Evolutionary conservation across 768 basidiomycete species (phyloP).

Genomic region (Boletus fagicola): DNA sequence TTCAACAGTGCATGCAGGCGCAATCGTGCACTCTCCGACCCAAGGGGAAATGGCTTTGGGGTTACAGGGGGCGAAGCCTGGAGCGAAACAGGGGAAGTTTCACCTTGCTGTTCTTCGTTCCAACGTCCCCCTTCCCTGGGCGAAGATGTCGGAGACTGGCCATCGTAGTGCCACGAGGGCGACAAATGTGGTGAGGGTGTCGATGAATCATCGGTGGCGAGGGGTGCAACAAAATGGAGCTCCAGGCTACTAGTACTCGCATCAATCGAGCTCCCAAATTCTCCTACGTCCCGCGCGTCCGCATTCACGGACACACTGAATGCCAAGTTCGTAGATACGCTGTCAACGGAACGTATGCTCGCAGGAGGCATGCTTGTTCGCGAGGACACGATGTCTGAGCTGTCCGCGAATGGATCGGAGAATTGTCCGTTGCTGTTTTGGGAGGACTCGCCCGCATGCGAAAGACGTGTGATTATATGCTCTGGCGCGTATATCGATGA

Average conservation of each 20-base stretch:
- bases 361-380: constrained; percentile 5
- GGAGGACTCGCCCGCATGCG: constrained; percentile 8
- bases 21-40: constrained; percentile 5
- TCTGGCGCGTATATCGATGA: not conserved
- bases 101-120: constrained; percentile 1
- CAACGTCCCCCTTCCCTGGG: not conserved
- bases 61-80: not conserved
- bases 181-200: constrained; percentile 8
- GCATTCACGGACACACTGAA: not conserved
- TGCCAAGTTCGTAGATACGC: constrained; percentile 8
- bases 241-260: constrained; percentile 22
- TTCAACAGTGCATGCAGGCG: constrained; percentile 17
- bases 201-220: not conserved
- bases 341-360: constrained; percentile 7
- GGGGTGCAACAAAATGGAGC: constrained; percentile 16
- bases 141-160: not conserved
- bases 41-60: constrained; percentile 8
- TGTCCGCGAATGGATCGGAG: constrained; percentile 22
- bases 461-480: not conserved
- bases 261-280: not conserved
- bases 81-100: not conserved
- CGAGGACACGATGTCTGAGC: constrained; percentile 8
- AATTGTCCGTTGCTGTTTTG: constrained; percentile 6
- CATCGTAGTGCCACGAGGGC: constrained; percentile 20
- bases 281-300: not conserved